Evolutionary conservation across 78 protist species (phyloP).

Genomic region (Chrysochromulina tobinii): DNA sequence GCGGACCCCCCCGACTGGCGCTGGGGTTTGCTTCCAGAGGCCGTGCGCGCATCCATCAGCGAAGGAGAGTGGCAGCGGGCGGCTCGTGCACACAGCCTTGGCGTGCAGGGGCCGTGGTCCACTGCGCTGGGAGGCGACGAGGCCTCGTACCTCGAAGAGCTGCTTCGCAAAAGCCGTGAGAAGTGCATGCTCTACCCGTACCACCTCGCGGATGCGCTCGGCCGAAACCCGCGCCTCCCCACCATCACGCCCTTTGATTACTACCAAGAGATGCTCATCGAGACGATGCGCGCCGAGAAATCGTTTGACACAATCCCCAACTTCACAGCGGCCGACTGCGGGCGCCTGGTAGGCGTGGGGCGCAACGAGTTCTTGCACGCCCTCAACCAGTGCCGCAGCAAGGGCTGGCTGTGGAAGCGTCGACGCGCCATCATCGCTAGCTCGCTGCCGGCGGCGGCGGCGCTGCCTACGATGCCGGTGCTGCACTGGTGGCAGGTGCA

Average conservation of each 20-base stretch:
- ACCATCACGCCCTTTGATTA: not conserved
- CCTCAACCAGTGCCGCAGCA: constrained; percentile 52
- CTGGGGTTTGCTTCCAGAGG: too few species aligned
- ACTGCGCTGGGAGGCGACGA: not conserved
- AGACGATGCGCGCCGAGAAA: constrained; percentile 35
- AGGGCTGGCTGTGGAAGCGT: not conserved
- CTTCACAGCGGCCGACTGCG: constrained; percentile 77
- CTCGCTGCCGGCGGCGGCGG: not conserved
- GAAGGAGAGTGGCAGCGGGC: not conserved
- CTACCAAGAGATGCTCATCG: constrained; percentile 53
- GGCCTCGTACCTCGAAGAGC: not conserved
- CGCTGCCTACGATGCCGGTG: not conserved
- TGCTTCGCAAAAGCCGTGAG: not conserved
- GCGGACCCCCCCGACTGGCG: too few species aligned
- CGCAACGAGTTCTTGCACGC: constrained; percentile 73
- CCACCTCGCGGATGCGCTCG: constrained; percentile 54
- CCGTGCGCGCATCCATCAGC: too few species aligned
- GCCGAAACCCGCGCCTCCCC: not conserved
- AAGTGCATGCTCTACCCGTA: constrained; percentile 61
- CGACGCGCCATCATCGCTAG: not conserved
- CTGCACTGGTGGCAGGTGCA: constrained; percentile 58
- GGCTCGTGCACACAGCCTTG: not conserved
- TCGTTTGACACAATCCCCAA: constrained; percentile 82
- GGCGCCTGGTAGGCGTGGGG: constrained; percentile 68
- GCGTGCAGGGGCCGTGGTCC: not conserved